Conservation (phyloP, 257 asterid genomes). For the Phtheirospermum japonicum region DNA sequence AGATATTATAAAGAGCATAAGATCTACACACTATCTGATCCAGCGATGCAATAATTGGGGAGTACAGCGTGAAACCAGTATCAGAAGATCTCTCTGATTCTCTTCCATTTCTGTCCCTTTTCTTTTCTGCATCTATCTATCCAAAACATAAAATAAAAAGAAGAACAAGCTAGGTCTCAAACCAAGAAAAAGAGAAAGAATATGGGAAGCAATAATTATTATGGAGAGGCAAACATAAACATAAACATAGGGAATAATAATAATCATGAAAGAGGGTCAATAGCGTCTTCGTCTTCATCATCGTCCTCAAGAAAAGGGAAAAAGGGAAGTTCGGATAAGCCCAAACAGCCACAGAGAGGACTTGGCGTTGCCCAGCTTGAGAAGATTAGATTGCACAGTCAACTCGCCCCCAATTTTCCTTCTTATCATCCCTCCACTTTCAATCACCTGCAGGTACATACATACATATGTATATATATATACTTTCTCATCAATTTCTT, state of each 20-base stretch:
- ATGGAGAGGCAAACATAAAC: conserved; percentile 48
- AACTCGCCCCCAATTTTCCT: conserved; percentile 49
- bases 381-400: conserved; percentile 80
- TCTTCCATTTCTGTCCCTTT: not conserved
- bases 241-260: too few relatives aligned
- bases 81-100: conserved; percentile 50
- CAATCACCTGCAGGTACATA: conserved; percentile 40
- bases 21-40: conserved; percentile 76
- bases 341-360: conserved; percentile 88
- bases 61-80: conserved; percentile 63
- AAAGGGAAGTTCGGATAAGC: conserved; percentile 64
- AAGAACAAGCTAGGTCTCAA: too few relatives aligned
- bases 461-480: too few relatives aligned
- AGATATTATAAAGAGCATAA: conserved; percentile 35
- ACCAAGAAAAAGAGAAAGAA: too few relatives aligned
- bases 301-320: conserved; percentile 63
- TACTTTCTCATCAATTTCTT: too few relatives aligned
- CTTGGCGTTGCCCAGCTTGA: conserved; percentile 95
- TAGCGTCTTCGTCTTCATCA: conserved; percentile 37
- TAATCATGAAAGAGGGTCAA: too few relatives aligned
- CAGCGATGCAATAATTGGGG: conserved; percentile 87
- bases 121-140: too few relatives aligned
- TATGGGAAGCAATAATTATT: conserved; percentile 75
- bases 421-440: conserved; percentile 15
- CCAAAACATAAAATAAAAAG: too few relatives aligned